These are phyloP conservation scores for Paecilomyces formosus DNA, from an alignment of 2,329 filamentous ascomycete species.

Conservation along the genomic window DNA sequence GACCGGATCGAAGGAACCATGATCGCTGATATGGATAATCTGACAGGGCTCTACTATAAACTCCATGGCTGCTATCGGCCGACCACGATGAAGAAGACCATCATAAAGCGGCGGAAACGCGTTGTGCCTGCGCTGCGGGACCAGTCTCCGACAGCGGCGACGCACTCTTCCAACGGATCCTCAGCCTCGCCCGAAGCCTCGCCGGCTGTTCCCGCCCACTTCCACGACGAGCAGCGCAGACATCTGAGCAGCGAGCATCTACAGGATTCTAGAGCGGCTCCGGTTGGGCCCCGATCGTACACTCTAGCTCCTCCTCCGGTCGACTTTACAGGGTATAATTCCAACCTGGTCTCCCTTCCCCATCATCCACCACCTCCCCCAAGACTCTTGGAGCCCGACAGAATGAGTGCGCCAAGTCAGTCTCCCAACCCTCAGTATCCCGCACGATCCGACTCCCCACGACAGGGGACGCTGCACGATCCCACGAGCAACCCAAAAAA, in stretches of 20 bases:
- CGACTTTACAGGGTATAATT: conserved; percentile 43
- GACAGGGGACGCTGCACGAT: conserved; percentile 8
- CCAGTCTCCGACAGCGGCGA: conserved; percentile 33
- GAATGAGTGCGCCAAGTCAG: conserved; percentile 14
- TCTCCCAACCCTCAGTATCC: conserved; percentile 22
- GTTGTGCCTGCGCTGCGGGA: conserved; percentile 70
- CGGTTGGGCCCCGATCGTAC: conserved; percentile 21
- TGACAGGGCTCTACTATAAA: conserved; percentile 83
- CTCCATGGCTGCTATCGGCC: conserved; percentile 89
- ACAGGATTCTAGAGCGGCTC: conserved; percentile 39
- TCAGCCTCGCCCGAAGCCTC: conserved; percentile 36
- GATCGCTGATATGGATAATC: conserved; percentile 1
- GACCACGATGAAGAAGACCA: conserved; percentile 97
- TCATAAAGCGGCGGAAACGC: conserved; percentile 92
- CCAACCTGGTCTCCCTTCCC: conserved; percentile 23
- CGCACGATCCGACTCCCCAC: conserved; percentile 24
- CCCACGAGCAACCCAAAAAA: conserved; percentile 24
- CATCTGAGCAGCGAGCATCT: conserved; percentile 26
- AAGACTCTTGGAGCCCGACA: conserved; percentile 23
- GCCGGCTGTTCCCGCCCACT: conserved; percentile 22
- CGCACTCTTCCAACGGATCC: conserved; percentile 35
- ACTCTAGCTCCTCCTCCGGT: conserved; percentile 38
- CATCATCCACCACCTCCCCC: conserved; percentile 21
- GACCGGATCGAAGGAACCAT: conserved; percentile 3
- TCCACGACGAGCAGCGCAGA: conserved; percentile 23